A percentile compares a stretch with the other conserved stretches of the same genome.
Conservation (phyloP, 108 stramenopile species). For the Cyclotella cryptica region DNA sequence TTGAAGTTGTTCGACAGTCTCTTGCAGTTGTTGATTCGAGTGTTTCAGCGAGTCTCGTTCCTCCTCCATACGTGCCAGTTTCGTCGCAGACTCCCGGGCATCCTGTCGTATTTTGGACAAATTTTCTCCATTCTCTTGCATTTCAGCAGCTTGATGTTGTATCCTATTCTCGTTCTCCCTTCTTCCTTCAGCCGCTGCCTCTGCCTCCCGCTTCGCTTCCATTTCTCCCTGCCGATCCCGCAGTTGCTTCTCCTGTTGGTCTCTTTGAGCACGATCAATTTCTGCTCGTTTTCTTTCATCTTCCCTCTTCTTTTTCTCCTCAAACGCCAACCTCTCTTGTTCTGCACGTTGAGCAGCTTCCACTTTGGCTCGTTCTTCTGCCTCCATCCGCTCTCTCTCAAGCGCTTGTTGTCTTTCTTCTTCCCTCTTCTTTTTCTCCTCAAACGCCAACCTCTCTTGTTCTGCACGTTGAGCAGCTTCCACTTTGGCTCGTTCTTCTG, state of each 20-base stretch:
- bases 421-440: no score
- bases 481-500: no score
- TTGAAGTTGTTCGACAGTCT: constrained; percentile 34
- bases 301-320: no score
- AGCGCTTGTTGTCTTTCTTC: neutral
- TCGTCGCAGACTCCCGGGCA: constrained; percentile 9
- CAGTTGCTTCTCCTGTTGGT: neutral
- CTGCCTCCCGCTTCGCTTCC: neutral
- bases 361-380: no score
- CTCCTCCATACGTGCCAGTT: constrained; percentile 24
- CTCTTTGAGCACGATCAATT: neutral
- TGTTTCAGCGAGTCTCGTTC: constrained; percentile 34
- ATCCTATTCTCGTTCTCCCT: neutral
- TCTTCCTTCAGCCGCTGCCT: neutral
- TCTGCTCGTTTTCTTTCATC: neutral
- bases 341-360: no score
- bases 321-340: no score
- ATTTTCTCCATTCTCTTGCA: constrained; percentile 53
- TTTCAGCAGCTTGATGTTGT: neutral
- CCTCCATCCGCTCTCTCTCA: no score
- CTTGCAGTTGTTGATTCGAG: constrained; percentile 38
- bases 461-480: no score
- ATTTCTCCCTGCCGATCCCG: neutral
- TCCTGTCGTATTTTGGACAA: constrained; percentile 19
- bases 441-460: no score